phyloP scores from a whole-genome alignment of 2,329 filamentous ascomycete species.

The Penicillium sp. region DNA sequence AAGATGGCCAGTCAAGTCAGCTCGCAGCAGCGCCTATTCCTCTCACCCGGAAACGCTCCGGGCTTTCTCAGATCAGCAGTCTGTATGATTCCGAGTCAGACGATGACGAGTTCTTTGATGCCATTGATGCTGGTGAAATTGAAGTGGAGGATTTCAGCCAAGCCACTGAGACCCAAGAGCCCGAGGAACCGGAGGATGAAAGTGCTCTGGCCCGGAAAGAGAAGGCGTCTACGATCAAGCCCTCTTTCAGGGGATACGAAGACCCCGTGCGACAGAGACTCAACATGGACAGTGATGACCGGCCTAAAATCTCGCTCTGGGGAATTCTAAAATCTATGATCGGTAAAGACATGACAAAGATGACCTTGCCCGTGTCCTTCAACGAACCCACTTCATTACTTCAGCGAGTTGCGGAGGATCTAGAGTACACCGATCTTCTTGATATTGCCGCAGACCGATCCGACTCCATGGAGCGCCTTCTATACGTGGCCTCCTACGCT shows the following conservation, averaged over 20 bases:
- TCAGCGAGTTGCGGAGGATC: conserved; percentile 92
- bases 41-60: conserved; percentile 62
- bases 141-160: conserved; percentile 65
- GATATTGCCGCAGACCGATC: conserved; percentile 81
- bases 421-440: conserved; percentile 94
- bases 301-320: conserved; percentile 95
- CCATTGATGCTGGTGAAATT: conserved; percentile 88
- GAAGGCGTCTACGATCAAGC: conserved; percentile 66
- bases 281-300: conserved; percentile 87
- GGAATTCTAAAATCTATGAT: conserved; percentile 99
- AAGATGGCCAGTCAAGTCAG: conserved; percentile 12
- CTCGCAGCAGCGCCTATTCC: conserved; percentile 7
- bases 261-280: conserved; percentile 77
- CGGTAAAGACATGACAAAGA: conserved; percentile 99
- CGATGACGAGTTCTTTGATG: conserved; percentile 95
- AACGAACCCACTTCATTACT: conserved; percentile 96
- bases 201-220: conserved; percentile 46
- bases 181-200: conserved; percentile 46
- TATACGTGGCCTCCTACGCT: conserved; percentile 94
- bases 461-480: conserved; percentile 86
- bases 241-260: conserved; percentile 87
- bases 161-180: conserved; percentile 43
- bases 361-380: conserved; percentile 97
- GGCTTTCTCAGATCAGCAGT: conserved; percentile 69
- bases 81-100: conserved; percentile 75